These are phyloP conservation scores for Desmodesmus armatus DNA, from an alignment of 139 green algal genomes.

Conservation along the genomic window DNA sequence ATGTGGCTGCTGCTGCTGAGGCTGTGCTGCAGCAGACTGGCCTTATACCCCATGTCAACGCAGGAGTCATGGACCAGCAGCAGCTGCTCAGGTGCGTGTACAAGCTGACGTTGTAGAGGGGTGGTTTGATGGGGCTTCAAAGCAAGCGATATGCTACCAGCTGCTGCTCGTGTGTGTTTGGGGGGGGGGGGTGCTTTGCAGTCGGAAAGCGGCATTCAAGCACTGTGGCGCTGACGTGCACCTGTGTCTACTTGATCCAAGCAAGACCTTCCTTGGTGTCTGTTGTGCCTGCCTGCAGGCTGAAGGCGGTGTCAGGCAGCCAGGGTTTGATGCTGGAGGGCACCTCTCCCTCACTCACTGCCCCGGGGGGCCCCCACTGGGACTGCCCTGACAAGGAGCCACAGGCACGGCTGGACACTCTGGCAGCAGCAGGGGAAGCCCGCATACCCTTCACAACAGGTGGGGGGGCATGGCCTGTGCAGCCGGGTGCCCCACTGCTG, in stretches of 20 bases:
- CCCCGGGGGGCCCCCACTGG: conserved; percentile 75
- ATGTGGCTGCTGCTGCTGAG: conserved; percentile 71
- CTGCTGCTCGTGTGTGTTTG: too few relatives aligned
- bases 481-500: too few relatives aligned
- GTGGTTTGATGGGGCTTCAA: not conserved
- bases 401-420: conserved; percentile 59
- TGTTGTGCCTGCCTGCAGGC: conserved; percentile 21
- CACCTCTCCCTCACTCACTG: conserved; percentile 51
- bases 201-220: not conserved
- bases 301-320: conserved; percentile 72
- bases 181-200: too few relatives aligned
- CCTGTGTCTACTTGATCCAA: not conserved
- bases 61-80: conserved; percentile 71
- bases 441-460: conserved; percentile 84
- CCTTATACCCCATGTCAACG: conserved; percentile 91
- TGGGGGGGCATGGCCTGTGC: not conserved
- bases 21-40: conserved; percentile 73
- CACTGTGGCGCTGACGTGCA: not conserved
- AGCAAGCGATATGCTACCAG: not conserved
- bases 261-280: not conserved
- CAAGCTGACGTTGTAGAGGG: not conserved
- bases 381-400: conserved; percentile 89
- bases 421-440: conserved; percentile 76
- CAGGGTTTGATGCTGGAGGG: conserved; percentile 93
- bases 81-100: not conserved